Percentiles rank a stretch among this genome's conserved stretches.
These are phyloP conservation scores for Suillus spraguei DNA, from an alignment of 768 basidiomycete species.

Conservation along the genomic window DNA sequence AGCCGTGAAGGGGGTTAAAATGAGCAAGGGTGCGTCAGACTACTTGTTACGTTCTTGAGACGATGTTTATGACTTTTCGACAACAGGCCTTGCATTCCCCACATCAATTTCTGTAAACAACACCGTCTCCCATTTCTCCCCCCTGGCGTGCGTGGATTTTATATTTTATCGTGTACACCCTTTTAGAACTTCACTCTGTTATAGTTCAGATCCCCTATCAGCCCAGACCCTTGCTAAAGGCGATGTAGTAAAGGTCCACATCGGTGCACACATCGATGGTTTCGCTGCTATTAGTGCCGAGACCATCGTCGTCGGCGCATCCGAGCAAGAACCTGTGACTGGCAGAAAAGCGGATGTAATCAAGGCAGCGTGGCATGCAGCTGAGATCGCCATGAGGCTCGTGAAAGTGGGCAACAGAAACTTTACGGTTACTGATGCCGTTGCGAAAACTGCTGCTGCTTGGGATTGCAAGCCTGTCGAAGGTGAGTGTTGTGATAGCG, in stretches of 20 bases:
- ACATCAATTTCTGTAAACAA: slow-evolving; percentile 95
- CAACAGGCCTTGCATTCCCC: slow-evolving; percentile 87
- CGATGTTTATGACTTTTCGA: background rate
- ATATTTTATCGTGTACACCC: background rate
- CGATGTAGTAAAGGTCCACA: slow-evolving; percentile 94
- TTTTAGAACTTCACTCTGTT: slow-evolving; percentile 13
- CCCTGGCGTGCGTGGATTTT: slow-evolving; percentile 71
- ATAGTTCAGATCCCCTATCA: slow-evolving; percentile 75
- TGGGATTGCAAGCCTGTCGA: slow-evolving; percentile 94
- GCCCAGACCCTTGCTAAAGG: slow-evolving; percentile 71
- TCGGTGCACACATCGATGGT: slow-evolving; percentile 98
- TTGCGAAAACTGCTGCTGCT: slow-evolving; percentile 67
- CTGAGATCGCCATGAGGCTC: slow-evolving; percentile 89
- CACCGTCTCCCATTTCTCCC: slow-evolving; percentile 93
- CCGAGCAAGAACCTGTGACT: slow-evolving; percentile 70
- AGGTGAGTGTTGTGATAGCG: slow-evolving; percentile 48
- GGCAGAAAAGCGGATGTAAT: slow-evolving; percentile 89
- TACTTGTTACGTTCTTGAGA: background rate
- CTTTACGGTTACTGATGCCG: slow-evolving; percentile 90
- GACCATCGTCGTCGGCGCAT: slow-evolving; percentile 87
- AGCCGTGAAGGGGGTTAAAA: slow-evolving; percentile 83
- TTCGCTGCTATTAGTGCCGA: slow-evolving; percentile 94
- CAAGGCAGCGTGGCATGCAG: slow-evolving; percentile 91
- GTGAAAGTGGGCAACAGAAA: slow-evolving; percentile 94
- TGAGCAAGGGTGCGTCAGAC: slow-evolving; percentile 71